Base-by-base conservation (phyloP, 805 yeast species). In the Yamadazyma kitorensis region DNA sequence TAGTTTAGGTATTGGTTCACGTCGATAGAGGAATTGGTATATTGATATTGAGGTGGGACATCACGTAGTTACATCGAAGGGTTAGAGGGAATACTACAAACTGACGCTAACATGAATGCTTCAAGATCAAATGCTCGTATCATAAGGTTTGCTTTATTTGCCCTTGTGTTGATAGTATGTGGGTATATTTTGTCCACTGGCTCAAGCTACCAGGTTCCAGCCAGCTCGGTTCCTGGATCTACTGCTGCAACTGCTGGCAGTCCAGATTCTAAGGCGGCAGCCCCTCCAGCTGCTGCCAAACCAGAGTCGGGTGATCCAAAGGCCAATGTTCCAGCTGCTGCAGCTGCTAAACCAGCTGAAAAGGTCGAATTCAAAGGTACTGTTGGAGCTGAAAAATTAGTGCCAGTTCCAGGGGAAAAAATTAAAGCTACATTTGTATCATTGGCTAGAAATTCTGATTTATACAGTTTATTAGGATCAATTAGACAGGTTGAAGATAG, bases 401-500 rank as follows among this genome's bases (percentile, higher is more conserved):
- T 22, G 7, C 35, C 45, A 17, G 34, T 78, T 24, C 32, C 40
- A 2, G 75, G 60, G 73, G 74, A 44, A 64, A 80, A 54, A 63
- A 85, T 40, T 86, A 53, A 49, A 37, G 95, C 95, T 11, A 80
- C 94, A 2, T 84, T 86, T 57, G 88, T 86, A 12, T 73, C 91
- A 0, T 68, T 86, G 48, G 93, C 89, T 9, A 72, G 94, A 63
- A 84, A 85, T 57, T 49, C 64, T n/a, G 95, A 86, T 54, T 57
- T 86, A 37, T 69, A 74, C 62, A 71, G 72, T 17, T 60, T 86
- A 33, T 61, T 77, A 28, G 74, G 67, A 20, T 78, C 94, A 6
- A 82, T 86, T 40, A 72, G 86, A 57, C 75, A 80, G 30, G 74
- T 89, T 35, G 97, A 91, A 62, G 97, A 88, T 58, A 71, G 96